Evolutionary conservation across 2,329 filamentous ascomycete genomes (phyloP), one percentile per base, ranked within the genome.

Genomic region (Colletotrichum lini): DNA sequence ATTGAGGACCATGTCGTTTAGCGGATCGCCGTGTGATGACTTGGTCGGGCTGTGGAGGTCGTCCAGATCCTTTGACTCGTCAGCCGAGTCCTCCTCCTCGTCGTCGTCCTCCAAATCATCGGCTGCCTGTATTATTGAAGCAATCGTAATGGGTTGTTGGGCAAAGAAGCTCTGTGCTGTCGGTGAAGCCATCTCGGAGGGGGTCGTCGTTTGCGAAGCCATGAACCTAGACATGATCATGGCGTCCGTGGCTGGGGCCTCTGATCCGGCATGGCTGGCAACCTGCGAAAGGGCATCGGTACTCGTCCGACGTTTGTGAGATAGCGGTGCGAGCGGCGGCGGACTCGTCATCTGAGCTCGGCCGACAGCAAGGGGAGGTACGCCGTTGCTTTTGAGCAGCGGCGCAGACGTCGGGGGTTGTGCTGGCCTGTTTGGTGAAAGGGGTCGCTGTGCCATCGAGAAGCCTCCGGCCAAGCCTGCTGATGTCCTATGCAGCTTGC

Each of bases 1-100:
- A 79, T 94, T 96, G n/a, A 93, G 89, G 13, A 96, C 94, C 8
- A 94, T 86, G 72, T 97, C 95, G 73, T 90, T 93, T 72, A 93
- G 84, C 9, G 90, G 86, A 66, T 92, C 90, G 18, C 88, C 82
- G 75, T 82, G 83, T 40, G 79, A 84, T 58, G 85, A 86, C 79
- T 88, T 93, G 21, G 87, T 86, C 5, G 91, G 89, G 74, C 90
- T 92, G 59, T 87, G 85, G 4, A 85, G 74, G 15, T 81, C 84
- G 5, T 80, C 70, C 77, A 45, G 47, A 2, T 79, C 77, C 10
- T 75, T 73, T 0, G 74, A 71, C 12, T 77, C 72, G 7, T 77
- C 77, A 2, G 77, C 76, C 35, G 47, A 53, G 16, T 52, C 47
- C 16, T 75, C 74, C 3, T 81, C 82, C 5, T 76, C 61, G 2